These are phyloP conservation scores for Herpetomonas samuelpessoai DNA, from an alignment of 208 protist genomes.

Conservation along the genomic window DNA sequence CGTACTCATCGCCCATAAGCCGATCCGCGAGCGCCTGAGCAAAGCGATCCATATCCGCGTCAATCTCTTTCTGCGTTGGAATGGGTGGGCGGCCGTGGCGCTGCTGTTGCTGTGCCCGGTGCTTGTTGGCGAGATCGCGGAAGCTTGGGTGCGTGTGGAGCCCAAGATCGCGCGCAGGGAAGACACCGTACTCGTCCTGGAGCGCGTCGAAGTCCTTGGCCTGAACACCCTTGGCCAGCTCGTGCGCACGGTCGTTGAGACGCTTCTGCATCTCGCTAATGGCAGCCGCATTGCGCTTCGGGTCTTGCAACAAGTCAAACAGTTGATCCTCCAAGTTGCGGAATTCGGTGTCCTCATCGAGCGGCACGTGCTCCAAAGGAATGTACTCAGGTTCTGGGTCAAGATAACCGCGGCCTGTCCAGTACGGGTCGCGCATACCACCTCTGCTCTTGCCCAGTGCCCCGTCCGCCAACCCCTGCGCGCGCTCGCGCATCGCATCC, in stretches of 20 bases:
- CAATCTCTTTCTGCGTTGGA: constrained; percentile 15
- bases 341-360: constrained; percentile 25
- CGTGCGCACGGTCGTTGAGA: constrained; percentile 22
- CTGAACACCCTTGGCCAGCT: constrained; percentile 19
- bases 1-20: constrained; percentile 12
- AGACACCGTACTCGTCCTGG: constrained; percentile 21
- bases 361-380: constrained; percentile 31
- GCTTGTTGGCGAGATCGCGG: constrained; percentile 20
- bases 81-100: constrained; percentile 11
- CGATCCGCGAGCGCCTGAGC: constrained; percentile 27
- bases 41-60: constrained; percentile 32
- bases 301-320: constrained; percentile 15
- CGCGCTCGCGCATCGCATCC: constrained; percentile 10
- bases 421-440: constrained; percentile 2
- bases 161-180: constrained; percentile 22
- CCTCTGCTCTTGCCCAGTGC: too few species aligned
- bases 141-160: constrained; percentile 26
- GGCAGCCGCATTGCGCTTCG: constrained; percentile 4
- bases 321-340: constrained; percentile 25
- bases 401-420: constrained; percentile 3
- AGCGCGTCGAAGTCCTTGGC: constrained; percentile 15
- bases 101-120: constrained; percentile 12
- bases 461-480: constrained; percentile 17
- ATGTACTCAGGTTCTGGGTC: constrained; percentile 25
- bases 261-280: constrained; percentile 5